Conservation (phyloP, 2,329 filamentous ascomycete genomes). For the Fusarium sp. region DNA sequence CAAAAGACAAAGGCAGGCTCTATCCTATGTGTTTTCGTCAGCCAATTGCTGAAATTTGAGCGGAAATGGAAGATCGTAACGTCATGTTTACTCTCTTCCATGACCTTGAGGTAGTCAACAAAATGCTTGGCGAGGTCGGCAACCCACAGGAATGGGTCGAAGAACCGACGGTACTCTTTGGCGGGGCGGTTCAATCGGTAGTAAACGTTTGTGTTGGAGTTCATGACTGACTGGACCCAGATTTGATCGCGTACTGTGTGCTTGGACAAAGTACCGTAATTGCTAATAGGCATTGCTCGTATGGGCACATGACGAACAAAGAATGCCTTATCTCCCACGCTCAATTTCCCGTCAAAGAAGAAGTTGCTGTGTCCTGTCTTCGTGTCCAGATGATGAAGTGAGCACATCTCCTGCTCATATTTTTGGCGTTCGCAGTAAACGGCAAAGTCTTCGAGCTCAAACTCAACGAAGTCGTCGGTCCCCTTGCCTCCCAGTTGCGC, state of each 20-base stretch:
- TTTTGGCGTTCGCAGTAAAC: constrained; percentile 60
- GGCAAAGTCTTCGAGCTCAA: constrained; percentile 67
- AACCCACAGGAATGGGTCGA: constrained; percentile 75
- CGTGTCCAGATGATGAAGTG: constrained; percentile 64
- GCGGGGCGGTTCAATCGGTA: constrained; percentile 71
- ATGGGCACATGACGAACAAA: constrained; percentile 70
- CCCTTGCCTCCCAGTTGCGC: constrained; percentile 24
- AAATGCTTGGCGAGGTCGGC: constrained; percentile 77
- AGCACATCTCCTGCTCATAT: constrained; percentile 62
- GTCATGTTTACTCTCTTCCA: constrained; percentile 44
- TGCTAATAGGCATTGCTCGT: constrained; percentile 69
- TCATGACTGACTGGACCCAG: constrained; percentile 70
- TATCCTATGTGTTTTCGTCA: constrained; percentile 56
- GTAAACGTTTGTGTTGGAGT: constrained; percentile 62
- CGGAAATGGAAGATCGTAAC: constrained; percentile 69
- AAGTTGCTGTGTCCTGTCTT: constrained; percentile 51
- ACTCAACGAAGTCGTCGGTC: constrained; percentile 55
- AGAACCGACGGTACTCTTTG: constrained; percentile 70
- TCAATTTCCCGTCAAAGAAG: constrained; percentile 71
- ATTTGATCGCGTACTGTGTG: constrained; percentile 64
- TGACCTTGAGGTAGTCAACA: constrained; percentile 69
- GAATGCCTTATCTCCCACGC: constrained; percentile 52
- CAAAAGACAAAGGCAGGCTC: constrained; percentile 63
- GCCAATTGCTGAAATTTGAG: constrained; percentile 67
- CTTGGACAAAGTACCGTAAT: constrained; percentile 64